Evolutionary conservation across 2,329 filamentous ascomycete genomes (phyloP), one percentile per base, ranked within the genome.

Genomic region (Colletotrichum trifolii): DNA sequence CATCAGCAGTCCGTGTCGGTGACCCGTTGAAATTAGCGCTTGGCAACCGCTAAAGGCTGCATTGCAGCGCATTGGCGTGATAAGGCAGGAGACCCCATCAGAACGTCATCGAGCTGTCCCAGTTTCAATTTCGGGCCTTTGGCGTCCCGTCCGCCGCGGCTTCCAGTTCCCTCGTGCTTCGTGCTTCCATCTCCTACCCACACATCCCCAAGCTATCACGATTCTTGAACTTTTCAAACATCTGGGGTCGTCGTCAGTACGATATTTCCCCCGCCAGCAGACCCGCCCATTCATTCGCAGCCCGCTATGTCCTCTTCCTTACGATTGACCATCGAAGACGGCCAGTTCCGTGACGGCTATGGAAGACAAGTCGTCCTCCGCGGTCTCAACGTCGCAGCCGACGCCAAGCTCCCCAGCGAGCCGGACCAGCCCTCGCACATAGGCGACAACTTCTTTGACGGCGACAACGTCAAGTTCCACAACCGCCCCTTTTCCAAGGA

Each of bases 311-410:
- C 90, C 25, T 25, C 25, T 66, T 82, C 88, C 25, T 86, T 95
- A 56, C 89, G 91, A 57, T 83, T 99, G 54, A 89, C 87, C 33
- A 95, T 99, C 72, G 93, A 97, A 73, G 91, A 96, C 69, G 89
- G 89, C 67, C 89, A 88, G 70, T 97, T 99, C 78, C 88, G 92
- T 67, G 96, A 99, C 76, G 76, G 82, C 12, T 81, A 93, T 69
- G 91, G 94, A 69, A 90, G 96, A 67, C 92, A 98, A 78, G 88
- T 99, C 61, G 91, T 93, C 2, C 84, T 99, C 48, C 90, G 96
- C 69, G 96, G 96, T 69, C 97, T 99, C 82, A 99, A 99, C 74
- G 87, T 96, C 68, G 94, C 94, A 42, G 93, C 88, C 68, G 95
- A 98, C 74, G 89, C 92, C 73, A 99, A 99, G 80, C 90, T 93